Evolutionary conservation across 108 stramenopile species (phyloP), one percentile per base, ranked within the genome.

Genomic region (Cyclotella kingstonii): DNA sequence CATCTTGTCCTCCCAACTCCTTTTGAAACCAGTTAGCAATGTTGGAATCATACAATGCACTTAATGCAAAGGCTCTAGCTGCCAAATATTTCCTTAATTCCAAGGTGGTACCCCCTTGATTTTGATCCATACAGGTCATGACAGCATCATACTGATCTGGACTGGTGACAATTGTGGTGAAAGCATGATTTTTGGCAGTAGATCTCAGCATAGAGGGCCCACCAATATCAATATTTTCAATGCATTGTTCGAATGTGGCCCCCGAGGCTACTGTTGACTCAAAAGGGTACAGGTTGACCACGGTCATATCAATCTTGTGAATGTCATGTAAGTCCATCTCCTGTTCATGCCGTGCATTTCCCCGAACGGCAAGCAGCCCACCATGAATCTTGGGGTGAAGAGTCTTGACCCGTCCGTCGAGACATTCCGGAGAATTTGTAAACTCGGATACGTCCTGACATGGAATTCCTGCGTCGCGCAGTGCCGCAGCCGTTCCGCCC

Each of bases 181-280:
- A 94, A 3, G 82, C 83, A 78, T 99, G 98, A 76, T 99, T 99
- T 78, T 99, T 99, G 60, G 98, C 95, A 2, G 95, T 90, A 17
- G 91, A 92, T 27, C 98, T 89, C 35, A 99, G 77, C 98, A 99
- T 99, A 47, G 87, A 86, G 4, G 98, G 98, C n/a, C 98, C 98
- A 18, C 98, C 98, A 73, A 99, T 98, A 69, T 99, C 98, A 70
- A 99, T 96, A 70, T 99, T 99, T 77, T 99, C 98, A 66, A 99
- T 89, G 82, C 97, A 98, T 63, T 90, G 94, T 47, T 83, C 95
- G 52, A 95, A 97, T 22, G 70, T 84, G 18, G 89, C 90, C 17
- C 96, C 98, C 30, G 66, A 77, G 26, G 81, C 79, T 12, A 99
- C 97, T 18, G 98, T 98, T 2, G 78, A 74, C 77, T 96, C 95